Evolutionary conservation across 225 moss, liverwort and hornwort species (phyloP), one percentile per base, ranked within the genome.

Genomic region (Takakia lepidozioides): DNA sequence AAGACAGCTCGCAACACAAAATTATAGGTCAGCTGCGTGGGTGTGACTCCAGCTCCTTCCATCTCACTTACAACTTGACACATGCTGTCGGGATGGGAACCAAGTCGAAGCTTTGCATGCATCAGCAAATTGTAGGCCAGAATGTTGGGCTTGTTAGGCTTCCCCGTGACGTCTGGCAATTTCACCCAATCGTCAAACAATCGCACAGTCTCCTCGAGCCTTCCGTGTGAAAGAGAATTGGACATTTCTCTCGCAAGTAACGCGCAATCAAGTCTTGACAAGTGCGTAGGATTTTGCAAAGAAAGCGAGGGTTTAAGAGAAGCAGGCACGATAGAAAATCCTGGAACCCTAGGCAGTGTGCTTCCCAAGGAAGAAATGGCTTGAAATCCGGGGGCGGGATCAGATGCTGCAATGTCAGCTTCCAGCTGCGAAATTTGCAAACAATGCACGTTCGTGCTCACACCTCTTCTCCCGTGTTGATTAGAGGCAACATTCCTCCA

Each of bases 141-240:
- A 35, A 83, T 30, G 47, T 69, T 81, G 17, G 88, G 73, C 66
- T 82, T 71, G 35, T 76, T 83, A 11, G 73, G 24, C 29, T 71
- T 75, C 7, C 88, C 85, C 8, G 70, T 75, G 9, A 62, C 56
- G 69, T 78, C 85, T 19, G 73, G 77, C 44, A 75, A 40, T 62
- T 79, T 85, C 40, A 78, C 57, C 92, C 92, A 92, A 49, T 88
- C 83, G 36, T 93, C 88, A 50, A 75, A 93, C n/a, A 88, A 72
- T n/a, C 66, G 70, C 57, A 88, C 70, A 21, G 83, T 67, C 68
- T 93, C 83, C 49, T 85, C 80, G 61, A 83, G 40, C 68, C 63
- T 88, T 37, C 80, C 82, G 25, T 81, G 82, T 16, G 88, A 78
- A 17, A 93, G 77, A 38, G 48, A 63, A 60, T 61, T 78, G 13